A percentile compares a stretch with the other conserved stretches of the same genome.
These are phyloP conservation scores for Rosa persica DNA, from an alignment of 306 rosid genomes.

Conservation along the genomic window DNA sequence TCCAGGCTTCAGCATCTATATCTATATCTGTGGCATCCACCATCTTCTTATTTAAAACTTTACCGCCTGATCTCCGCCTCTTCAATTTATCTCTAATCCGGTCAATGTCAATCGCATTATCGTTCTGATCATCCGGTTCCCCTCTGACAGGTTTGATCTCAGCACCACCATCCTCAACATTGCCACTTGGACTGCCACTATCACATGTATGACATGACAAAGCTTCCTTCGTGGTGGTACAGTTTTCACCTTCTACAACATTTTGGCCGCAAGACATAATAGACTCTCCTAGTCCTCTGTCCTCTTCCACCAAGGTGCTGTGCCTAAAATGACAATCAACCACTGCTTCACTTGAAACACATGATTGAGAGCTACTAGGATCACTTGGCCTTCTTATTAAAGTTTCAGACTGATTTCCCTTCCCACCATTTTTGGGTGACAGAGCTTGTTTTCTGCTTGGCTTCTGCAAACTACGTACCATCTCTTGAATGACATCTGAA, in stretches of 20 bases:
- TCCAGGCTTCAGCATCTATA: constrained; percentile 43
- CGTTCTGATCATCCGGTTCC: constrained; percentile 26
- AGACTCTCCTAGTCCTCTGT: constrained; percentile 8
- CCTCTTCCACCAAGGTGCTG: constrained; percentile 22
- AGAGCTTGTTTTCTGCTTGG: constrained; percentile 6
- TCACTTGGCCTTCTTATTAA: constrained; percentile 27
- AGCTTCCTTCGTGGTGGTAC: constrained; percentile 18
- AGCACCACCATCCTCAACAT: constrained; percentile 29
- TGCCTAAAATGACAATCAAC: constrained; percentile 21
- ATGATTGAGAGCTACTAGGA: constrained; percentile 33
- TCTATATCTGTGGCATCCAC: constrained; percentile 26
- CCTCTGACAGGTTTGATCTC: constrained; percentile 14
- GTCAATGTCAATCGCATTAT: constrained; percentile 23
- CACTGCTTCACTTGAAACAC: constrained; percentile 29
- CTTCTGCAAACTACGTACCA: constrained; percentile 33
- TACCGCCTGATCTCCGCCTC: constrained; percentile 28
- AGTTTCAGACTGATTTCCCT: constrained; percentile 22
- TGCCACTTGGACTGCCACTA: constrained; percentile 31
- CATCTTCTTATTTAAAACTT: constrained; percentile 20
- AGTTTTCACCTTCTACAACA: constrained; percentile 6
- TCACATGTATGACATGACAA: constrained; percentile 29
- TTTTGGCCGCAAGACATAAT: not conserved
- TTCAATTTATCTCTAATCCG: constrained; percentile 42
- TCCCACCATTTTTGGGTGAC: constrained; percentile 24
- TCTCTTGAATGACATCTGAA: constrained; percentile 44